A percentile compares a stretch with the other conserved stretches of the same genome.
phyloP scores from a whole-genome alignment of 2,329 filamentous ascomycete genomes.

The Myriosclerotinia curreyana region DNA sequence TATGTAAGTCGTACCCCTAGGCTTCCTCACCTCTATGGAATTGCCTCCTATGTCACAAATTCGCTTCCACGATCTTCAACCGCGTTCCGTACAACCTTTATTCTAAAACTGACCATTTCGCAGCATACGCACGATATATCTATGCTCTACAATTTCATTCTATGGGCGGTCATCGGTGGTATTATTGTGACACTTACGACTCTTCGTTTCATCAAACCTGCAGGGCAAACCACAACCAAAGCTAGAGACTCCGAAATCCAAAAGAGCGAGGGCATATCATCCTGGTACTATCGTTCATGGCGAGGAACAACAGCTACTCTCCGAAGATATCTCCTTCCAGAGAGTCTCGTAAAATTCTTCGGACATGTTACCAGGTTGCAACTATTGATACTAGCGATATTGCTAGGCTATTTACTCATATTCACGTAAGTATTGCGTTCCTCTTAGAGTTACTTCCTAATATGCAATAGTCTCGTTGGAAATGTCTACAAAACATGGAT shows the following conservation, averaged over 20 bases:
- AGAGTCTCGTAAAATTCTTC: constrained; percentile 57
- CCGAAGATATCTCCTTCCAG: constrained; percentile 55
- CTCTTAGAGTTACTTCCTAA: not conserved
- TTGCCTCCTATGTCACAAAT: not conserved
- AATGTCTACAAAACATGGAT: constrained; percentile 67
- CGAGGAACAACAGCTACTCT: constrained; percentile 22
- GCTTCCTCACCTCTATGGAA: not conserved
- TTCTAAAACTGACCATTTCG: not conserved
- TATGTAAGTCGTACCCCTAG: constrained; percentile 40
- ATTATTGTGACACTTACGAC: constrained; percentile 45
- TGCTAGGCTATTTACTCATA: constrained; percentile 61
- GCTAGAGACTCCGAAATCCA: constrained; percentile 19
- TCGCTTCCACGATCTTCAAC: not conserved
- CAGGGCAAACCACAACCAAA: constrained; percentile 31
- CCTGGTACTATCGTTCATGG: constrained; percentile 32
- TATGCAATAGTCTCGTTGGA: constrained; percentile 51
- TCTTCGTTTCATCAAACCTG: constrained; percentile 37
- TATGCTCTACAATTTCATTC: constrained; percentile 55
- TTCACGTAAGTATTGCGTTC: constrained; percentile 50
- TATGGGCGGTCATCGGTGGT: constrained; percentile 53
- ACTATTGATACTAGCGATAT: constrained; percentile 55
- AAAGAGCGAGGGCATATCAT: constrained; percentile 20
- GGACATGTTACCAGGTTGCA: constrained; percentile 67
- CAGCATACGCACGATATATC: constrained; percentile 49
- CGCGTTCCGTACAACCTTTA: not conserved